Evolutionary conservation across 306 rosid species (phyloP).

Genomic region (Dicorynia guianensis): DNA sequence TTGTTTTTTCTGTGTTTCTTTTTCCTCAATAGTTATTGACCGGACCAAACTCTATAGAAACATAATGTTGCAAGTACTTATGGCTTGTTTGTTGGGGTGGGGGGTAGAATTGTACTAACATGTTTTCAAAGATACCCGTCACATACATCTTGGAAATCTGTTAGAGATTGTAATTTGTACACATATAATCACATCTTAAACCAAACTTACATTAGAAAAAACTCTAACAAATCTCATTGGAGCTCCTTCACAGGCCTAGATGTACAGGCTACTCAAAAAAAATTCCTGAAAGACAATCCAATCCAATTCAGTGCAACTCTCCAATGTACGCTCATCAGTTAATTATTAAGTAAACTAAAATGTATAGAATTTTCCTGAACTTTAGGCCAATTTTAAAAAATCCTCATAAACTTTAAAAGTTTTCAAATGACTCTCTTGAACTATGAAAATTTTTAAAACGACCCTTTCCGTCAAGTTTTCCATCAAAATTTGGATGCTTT

Average conservation of each 20-base stretch:
- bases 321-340: background rate
- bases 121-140: background rate
- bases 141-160: background rate
- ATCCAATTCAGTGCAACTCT: background rate
- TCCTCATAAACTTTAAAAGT: no score
- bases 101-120: background rate
- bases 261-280: background rate
- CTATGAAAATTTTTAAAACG: no score
- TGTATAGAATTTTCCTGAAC: no score
- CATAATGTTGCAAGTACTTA: background rate
- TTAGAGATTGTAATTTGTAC: background rate
- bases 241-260: background rate
- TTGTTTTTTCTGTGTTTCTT: background rate
- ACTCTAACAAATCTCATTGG: background rate
- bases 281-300: background rate
- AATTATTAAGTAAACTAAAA: no score
- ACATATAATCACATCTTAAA: slow-evolving; percentile 7
- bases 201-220: background rate
- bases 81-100: background rate
- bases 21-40: slow-evolving; percentile 9
- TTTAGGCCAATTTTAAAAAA: no score
- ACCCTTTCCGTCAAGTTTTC: no score
- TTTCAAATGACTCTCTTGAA: no score
- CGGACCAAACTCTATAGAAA: slow-evolving; percentile 25
- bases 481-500: no score